Conservation (phyloP, 306 rosid species). For the Gastrolobium bilobum region DNA sequence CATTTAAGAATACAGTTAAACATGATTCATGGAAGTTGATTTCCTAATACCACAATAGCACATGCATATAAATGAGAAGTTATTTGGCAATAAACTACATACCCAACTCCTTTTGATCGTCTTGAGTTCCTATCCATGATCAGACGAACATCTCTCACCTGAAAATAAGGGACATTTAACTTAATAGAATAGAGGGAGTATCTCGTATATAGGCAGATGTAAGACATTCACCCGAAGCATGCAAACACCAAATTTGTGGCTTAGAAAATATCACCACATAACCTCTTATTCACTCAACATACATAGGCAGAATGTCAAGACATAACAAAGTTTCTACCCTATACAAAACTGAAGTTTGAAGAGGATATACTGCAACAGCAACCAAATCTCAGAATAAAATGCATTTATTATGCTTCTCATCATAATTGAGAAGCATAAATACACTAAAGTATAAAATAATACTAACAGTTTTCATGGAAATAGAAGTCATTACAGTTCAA, state of each 20-base stretch:
- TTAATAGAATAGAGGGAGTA: not conserved
- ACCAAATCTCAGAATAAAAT: constrained; percentile 59
- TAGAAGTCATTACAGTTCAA: not conserved
- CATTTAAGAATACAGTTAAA: constrained; percentile 98
- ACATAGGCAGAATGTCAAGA: constrained; percentile 60
- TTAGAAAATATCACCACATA: constrained; percentile 45
- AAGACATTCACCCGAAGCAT: constrained; percentile 35
- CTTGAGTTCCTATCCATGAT: constrained; percentile 99
- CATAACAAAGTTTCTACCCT: constrained; percentile 56
- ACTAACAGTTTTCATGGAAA: not conserved
- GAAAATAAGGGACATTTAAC: constrained; percentile 46
- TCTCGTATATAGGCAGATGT: constrained; percentile 22
- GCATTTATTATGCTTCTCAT: constrained; percentile 45
- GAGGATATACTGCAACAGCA: constrained; percentile 62
- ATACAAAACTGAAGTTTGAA: constrained; percentile 67
- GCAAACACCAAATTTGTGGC: constrained; percentile 49
- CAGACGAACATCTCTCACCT: constrained; percentile 99
- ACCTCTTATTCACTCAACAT: constrained; percentile 61
- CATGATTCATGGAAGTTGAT: constrained; percentile 70
- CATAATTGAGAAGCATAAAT: constrained; percentile 25
- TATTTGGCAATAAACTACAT: constrained; percentile 56
- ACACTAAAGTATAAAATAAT: constrained; percentile 3
- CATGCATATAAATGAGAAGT: constrained; percentile 50
- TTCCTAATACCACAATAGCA: constrained; percentile 61
- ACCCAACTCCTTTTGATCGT: constrained; percentile 99